Evolutionary conservation across 1,139 yeast genomes (phyloP).

Genomic region (Sugiyamaella neomexicana): DNA sequence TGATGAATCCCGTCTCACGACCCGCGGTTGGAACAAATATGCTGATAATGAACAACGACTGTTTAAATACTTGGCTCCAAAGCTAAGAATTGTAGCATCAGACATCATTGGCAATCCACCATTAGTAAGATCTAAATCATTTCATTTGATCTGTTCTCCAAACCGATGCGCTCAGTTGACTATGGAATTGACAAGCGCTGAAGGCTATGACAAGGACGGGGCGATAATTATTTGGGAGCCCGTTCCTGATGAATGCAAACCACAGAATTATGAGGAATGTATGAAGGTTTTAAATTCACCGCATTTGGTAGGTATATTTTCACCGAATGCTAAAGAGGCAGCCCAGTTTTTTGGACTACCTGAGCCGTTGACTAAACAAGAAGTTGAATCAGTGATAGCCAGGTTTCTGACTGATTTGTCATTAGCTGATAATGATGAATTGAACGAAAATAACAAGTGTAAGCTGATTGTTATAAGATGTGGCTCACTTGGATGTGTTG

Average conservation of each 20-base stretch:
- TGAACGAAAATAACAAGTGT: constrained; percentile 16
- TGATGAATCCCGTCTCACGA: constrained; percentile 57
- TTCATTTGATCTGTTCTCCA: constrained; percentile 78
- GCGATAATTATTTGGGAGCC: constrained; percentile 72
- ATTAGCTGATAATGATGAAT: constrained; percentile 24
- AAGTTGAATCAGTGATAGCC: constrained; percentile 48
- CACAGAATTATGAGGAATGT: constrained; percentile 50
- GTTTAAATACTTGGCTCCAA: constrained; percentile 60
- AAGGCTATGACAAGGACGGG: constrained; percentile 5
- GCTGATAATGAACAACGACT: constrained; percentile 56
- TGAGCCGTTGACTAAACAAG: constrained; percentile 42
- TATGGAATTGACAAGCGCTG: constrained; percentile 3
- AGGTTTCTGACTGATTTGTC: constrained; percentile 46
- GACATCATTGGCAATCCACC: constrained; percentile 52
- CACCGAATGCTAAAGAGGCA: constrained; percentile 87
- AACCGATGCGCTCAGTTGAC: constrained; percentile 13
- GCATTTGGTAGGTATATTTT: constrained; percentile 54
- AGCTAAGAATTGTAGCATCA: constrained; percentile 58
- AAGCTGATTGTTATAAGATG: constrained; percentile 65
- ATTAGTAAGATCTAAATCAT: constrained; percentile 48
- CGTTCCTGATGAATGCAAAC: constrained; percentile 69
- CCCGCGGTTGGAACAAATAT: constrained; percentile 80
- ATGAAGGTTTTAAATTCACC: constrained; percentile 43
- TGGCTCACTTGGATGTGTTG: constrained; percentile 65
- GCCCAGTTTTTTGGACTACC: constrained; percentile 52